A percentile compares a stretch with the other conserved stretches of the same genome.
These are phyloP conservation scores for Talaromyces borbonicus DNA, from an alignment of 495 filamentous ascomycete species.

Conservation along the genomic window DNA sequence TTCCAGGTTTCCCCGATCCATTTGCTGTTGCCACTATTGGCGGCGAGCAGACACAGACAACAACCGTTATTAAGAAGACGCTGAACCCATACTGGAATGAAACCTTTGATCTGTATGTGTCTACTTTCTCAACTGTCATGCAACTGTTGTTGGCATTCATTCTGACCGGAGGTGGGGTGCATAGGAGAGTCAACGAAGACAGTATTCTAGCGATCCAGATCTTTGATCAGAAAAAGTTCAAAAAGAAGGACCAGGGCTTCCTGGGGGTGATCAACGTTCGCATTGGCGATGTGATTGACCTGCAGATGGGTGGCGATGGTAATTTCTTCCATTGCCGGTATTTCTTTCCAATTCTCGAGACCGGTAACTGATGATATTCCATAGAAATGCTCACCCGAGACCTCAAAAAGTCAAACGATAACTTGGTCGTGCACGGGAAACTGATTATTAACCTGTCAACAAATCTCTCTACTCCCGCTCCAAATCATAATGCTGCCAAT, in stretches of 20 bases:
- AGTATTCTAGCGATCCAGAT: slow-evolving; percentile 97
- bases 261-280: slow-evolving; percentile 95
- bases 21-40: slow-evolving; percentile 95
- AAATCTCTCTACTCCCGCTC: slow-evolving; percentile 56
- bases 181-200: slow-evolving; percentile 77
- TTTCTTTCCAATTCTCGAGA: slow-evolving; percentile 3
- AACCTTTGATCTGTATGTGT: slow-evolving; percentile 83
- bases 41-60: slow-evolving; percentile 94
- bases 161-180: neutral
- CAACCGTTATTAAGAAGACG: slow-evolving; percentile 90
- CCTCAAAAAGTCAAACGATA: slow-evolving; percentile 96
- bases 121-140: neutral
- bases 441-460: slow-evolving; percentile 93
- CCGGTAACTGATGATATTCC: neutral
- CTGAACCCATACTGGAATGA: slow-evolving; percentile 99
- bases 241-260: slow-evolving; percentile 99
- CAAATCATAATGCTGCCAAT: slow-evolving; percentile 28
- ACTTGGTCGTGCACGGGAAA: slow-evolving; percentile 94
- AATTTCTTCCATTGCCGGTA: slow-evolving; percentile 15
- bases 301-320: slow-evolving; percentile 88
- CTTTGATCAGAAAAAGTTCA: slow-evolving; percentile 99
- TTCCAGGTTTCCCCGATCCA: slow-evolving; percentile 85
- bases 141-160: neutral
- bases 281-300: slow-evolving; percentile 84
- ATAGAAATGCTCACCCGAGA: slow-evolving; percentile 96